These are phyloP conservation scores for Trichopus zeylanicus DNA, from an alignment of 116 monocot species.

Conservation along the genomic window DNA sequence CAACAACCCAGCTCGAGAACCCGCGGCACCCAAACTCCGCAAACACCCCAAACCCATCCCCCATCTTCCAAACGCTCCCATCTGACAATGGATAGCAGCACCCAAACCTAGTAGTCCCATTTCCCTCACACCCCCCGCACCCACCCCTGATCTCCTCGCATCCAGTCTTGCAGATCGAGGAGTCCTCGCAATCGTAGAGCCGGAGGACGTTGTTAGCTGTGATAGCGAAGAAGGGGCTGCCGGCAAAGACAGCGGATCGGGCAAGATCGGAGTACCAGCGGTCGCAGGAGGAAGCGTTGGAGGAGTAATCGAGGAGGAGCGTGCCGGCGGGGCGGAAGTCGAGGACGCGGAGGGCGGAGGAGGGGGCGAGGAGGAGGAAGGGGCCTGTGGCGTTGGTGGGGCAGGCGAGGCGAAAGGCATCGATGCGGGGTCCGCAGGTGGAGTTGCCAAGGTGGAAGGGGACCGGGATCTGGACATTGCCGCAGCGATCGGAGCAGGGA, in stretches of 20 bases:
- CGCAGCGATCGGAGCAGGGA: slow-evolving; percentile 56
- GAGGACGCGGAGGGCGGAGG: slow-evolving; percentile 35
- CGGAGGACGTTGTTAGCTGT: slow-evolving; percentile 56
- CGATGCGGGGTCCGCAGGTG: slow-evolving; percentile 34
- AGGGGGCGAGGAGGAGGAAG: slow-evolving; percentile 23
- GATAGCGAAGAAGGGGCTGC: slow-evolving; percentile 35
- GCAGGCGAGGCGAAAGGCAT: slow-evolving; percentile 57
- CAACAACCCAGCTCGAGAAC: slow-evolving; percentile 68
- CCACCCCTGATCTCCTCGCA: slow-evolving; percentile 18
- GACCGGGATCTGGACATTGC: slow-evolving; percentile 38
- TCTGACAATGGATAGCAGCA: slow-evolving; percentile 84
- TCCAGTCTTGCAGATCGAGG: slow-evolving; percentile 50
- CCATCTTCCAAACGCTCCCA: slow-evolving; percentile 60
- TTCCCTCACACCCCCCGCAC: slow-evolving; percentile 15
- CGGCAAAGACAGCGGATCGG: slow-evolving; percentile 5
- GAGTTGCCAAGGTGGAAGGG: slow-evolving; percentile 71
- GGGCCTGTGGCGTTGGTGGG: slow-evolving; percentile 3
- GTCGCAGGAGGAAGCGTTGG: slow-evolving; percentile 13
- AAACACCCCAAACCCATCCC: slow-evolving; percentile 54
- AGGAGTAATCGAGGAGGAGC: slow-evolving; percentile 68
- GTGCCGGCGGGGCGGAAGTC: slow-evolving; percentile 42
- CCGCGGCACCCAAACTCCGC: slow-evolving; percentile 68
- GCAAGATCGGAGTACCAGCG: slow-evolving; percentile 20
- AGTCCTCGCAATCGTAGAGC: slow-evolving; percentile 85
- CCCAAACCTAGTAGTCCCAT: slow-evolving; percentile 7